Evolutionary conservation across 192 early-diverging fungal species (phyloP).

Genomic region (Spinellus fusiger): DNA sequence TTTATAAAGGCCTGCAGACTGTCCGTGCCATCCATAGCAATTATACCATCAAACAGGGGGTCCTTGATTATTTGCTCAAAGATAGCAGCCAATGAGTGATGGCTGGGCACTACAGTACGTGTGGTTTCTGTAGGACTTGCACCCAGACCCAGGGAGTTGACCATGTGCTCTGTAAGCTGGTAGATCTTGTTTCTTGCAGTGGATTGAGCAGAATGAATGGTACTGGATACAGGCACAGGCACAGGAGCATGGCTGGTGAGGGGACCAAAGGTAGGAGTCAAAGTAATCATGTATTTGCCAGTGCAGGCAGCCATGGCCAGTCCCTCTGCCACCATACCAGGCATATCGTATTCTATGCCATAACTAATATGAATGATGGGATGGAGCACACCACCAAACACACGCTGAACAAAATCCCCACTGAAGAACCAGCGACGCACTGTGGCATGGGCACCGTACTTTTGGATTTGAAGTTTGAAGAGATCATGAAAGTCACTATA

Average conservation of each 20-base stretch:
- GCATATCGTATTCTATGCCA: constrained; percentile 53
- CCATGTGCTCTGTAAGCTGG: not conserved
- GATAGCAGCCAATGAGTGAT: not conserved
- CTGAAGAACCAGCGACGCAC: constrained; percentile 42
- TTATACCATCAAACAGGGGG: not conserved
- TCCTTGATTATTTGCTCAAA: not conserved
- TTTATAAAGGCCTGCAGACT: constrained; percentile 6
- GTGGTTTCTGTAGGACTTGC: not conserved
- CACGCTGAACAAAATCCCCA: constrained; percentile 32
- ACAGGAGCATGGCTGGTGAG: not conserved
- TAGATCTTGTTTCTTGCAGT: not conserved
- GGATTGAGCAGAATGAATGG: not conserved
- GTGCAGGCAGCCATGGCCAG: constrained; percentile 45
- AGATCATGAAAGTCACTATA: constrained; percentile 45
- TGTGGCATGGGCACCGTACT: constrained; percentile 28
- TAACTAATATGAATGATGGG: constrained; percentile 61
- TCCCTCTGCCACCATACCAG: constrained; percentile 45
- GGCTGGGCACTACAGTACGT: not conserved
- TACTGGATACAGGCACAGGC: not conserved
- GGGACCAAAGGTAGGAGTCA: constrained; percentile 12
- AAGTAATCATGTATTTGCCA: constrained; percentile 8
- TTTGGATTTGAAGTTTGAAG: constrained; percentile 40
- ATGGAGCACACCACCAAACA: constrained; percentile 48
- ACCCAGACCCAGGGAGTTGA: not conserved
- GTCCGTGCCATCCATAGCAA: constrained; percentile 3